Percentiles rank a stretch among this genome's conserved stretches.
Conservation (phyloP, 2,329 filamentous ascomycete genomes). For the Cladorrhinum sp. region DNA sequence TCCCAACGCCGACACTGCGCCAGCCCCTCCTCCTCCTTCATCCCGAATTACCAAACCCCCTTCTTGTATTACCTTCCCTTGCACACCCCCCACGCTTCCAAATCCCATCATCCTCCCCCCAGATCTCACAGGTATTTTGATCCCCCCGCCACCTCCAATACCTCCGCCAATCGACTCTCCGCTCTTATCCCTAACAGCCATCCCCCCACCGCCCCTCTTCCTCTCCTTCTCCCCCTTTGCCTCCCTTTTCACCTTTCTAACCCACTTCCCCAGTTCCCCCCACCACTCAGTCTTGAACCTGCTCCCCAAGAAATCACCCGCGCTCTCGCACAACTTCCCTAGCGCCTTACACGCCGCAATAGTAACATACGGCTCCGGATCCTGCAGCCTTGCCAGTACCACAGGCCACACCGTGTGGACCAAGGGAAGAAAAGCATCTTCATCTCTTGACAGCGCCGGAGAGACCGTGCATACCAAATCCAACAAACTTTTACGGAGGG, state of each 20-base stretch:
- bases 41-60: neutral
- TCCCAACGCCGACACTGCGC: conserved; percentile 43
- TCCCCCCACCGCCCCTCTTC: conserved; percentile 39
- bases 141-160: conserved; percentile 7
- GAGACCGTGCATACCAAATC: conserved; percentile 71
- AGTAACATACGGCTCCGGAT: conserved; percentile 65
- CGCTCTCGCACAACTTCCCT: conserved; percentile 63
- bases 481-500: conserved; percentile 74
- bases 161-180: neutral
- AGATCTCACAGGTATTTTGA: conserved; percentile 18
- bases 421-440: conserved; percentile 81
- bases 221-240: conserved; percentile 47
- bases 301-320: conserved; percentile 76
- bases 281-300: conserved; percentile 77
- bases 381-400: conserved; percentile 64
- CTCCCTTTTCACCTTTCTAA: conserved; percentile 41
- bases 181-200: conserved; percentile 12
- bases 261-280: conserved; percentile 49
- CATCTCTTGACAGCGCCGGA: conserved; percentile 68
- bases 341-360: conserved; percentile 70
- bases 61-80: neutral
- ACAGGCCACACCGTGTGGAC: conserved; percentile 92
- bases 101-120: neutral
- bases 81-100: neutral
- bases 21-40: neutral